phyloP scores from a whole-genome alignment of 768 basidiomycete genomes.

The Auricularia sp. region DNA sequence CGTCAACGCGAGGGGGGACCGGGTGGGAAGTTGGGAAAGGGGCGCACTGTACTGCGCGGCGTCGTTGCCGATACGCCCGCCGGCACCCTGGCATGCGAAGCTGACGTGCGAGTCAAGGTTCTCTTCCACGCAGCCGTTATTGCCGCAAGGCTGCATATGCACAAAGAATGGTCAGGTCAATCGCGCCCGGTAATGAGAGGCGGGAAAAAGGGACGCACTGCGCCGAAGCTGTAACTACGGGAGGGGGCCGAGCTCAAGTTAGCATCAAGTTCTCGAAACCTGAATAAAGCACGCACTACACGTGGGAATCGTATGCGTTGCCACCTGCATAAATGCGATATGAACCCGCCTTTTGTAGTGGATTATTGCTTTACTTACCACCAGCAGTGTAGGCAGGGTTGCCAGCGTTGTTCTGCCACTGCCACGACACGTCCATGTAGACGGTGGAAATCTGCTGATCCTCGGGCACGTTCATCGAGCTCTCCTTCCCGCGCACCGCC shows the following conservation, averaged over 20 bases:
- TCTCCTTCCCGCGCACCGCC: not conserved
- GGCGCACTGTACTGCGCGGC: not conserved
- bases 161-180: no score
- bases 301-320: not conserved
- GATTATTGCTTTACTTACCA: no score
- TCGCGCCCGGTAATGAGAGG: no score
- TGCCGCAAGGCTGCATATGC: not conserved
- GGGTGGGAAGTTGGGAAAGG: not conserved
- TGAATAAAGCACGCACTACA: not conserved
- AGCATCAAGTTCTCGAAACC: not conserved
- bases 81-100: not conserved
- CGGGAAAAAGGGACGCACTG: not conserved
- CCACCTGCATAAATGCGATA: not conserved
- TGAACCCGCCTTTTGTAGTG: no score
- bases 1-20: not conserved
- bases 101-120: not conserved
- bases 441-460: not conserved
- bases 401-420: not conserved
- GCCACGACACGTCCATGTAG: not conserved
- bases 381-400: not conserved
- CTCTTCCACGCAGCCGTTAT: conserved; percentile 1
- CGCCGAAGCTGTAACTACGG: not conserved
- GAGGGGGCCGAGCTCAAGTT: no score
- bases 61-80: not conserved
- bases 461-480: not conserved